Percentiles rank a stretch among this genome's conserved stretches.
Conservation (phyloP, 306 rosid genomes). For the Ormosia emarginata region DNA sequence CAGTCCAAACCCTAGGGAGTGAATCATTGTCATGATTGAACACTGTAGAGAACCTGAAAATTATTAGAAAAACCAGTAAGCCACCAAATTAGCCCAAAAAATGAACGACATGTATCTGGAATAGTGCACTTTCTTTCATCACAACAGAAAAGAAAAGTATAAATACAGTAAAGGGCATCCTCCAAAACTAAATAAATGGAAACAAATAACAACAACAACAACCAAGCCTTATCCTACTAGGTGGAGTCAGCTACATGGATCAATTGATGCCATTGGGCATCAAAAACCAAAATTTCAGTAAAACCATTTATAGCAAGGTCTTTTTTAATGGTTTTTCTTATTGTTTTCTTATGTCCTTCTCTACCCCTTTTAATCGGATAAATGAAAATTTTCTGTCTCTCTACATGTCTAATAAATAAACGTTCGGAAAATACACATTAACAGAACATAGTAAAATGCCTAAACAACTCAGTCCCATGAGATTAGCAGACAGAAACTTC, state of each 20-base stretch:
- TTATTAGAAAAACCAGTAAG: constrained; percentile 19
- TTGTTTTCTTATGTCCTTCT: not conserved
- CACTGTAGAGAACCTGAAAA: constrained; percentile 77
- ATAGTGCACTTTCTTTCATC: not conserved
- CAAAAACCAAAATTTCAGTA: not conserved
- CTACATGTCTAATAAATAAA: constrained; percentile 3
- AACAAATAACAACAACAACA: not conserved
- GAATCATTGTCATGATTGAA: constrained; percentile 84
- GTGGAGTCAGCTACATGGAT: not conserved
- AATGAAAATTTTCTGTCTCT: not conserved
- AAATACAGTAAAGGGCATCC: not conserved
- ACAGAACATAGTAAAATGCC: not conserved
- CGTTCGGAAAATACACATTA: not conserved
- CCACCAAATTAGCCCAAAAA: constrained; percentile 15
- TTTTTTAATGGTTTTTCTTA: not conserved
- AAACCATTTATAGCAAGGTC: not conserved
- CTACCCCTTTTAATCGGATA: not conserved
- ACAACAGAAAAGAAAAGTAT: not conserved
- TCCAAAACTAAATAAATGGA: constrained; percentile 12
- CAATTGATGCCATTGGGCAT: not conserved
- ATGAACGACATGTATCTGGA: not conserved
- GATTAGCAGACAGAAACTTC: not conserved
- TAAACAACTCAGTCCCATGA: not conserved
- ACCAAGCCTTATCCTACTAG: not conserved
- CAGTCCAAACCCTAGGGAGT: constrained; percentile 90